Percentiles rank a stretch among this genome's conserved stretches.
These are phyloP conservation scores for Bimuria novae-zelandiae DNA, from an alignment of 2,329 filamentous ascomycete genomes.

Conservation along the genomic window DNA sequence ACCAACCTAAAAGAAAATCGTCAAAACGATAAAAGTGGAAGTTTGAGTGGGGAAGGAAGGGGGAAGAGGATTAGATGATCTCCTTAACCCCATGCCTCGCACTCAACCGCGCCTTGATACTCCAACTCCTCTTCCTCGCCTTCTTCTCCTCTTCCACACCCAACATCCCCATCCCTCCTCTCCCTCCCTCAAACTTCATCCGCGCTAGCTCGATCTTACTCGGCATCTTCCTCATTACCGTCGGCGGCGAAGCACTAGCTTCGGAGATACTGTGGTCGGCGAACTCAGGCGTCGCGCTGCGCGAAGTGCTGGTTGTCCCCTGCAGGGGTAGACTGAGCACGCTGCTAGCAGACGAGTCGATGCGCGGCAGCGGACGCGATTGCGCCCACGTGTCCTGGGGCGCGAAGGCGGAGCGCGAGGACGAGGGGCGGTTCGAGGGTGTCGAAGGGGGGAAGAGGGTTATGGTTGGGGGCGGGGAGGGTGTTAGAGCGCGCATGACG, in stretches of 20 bases:
- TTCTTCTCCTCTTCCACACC: slow-evolving; percentile 22
- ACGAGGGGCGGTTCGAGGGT: slow-evolving; percentile 2
- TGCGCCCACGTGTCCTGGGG: slow-evolving; percentile 1
- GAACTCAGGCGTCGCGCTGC: slow-evolving; percentile 19
- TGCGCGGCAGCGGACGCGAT: slow-evolving; percentile 14
- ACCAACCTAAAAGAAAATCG: background rate
- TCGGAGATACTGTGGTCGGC: slow-evolving; percentile 18
- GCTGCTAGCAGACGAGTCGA: slow-evolving; percentile 22
- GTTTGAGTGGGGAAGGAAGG: too few relatives aligned
- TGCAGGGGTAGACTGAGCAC: slow-evolving; percentile 30
- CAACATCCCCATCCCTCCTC: too few relatives aligned
- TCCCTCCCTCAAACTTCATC: slow-evolving; percentile 17
- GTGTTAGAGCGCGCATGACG: slow-evolving; percentile 14
- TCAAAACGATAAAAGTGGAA: background rate
- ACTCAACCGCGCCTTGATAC: slow-evolving; percentile 29
- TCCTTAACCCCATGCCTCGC: slow-evolving; percentile 33
- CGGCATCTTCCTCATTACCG: background rate
- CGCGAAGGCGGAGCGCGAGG: slow-evolving; percentile 10
- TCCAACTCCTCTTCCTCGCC: slow-evolving; percentile 36
- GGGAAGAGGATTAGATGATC: slow-evolving; percentile 23
- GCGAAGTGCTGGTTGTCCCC: slow-evolving; percentile 18
- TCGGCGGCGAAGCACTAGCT: background rate
- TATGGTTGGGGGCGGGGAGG: background rate
- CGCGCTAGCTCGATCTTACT: slow-evolving; percentile 15
- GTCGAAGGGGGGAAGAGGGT: background rate